These are phyloP conservation scores for Phylloporus arenicola DNA, from an alignment of 768 basidiomycete species.

Conservation along the genomic window DNA sequence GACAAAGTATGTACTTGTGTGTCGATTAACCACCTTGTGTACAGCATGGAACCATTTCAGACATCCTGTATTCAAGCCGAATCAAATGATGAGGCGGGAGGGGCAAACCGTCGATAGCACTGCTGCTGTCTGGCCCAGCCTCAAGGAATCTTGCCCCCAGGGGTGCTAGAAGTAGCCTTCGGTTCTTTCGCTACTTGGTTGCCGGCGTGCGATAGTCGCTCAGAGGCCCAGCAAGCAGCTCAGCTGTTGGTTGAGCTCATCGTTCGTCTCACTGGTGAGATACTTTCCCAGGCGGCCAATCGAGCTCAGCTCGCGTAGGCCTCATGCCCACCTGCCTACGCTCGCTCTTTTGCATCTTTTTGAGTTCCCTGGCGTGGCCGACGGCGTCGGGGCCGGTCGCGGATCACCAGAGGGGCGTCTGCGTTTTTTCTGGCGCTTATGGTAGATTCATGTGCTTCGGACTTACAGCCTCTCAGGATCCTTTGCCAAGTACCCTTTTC, in stretches of 20 bases:
- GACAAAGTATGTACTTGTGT: neutral
- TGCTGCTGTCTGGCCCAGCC: conserved; percentile 55
- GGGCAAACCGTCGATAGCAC: conserved; percentile 37
- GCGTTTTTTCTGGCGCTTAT: conserved; percentile 10
- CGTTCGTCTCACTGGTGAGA: too few species aligned
- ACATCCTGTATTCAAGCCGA: conserved; percentile 45
- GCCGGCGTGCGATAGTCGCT: too few species aligned
- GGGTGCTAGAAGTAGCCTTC: conserved; percentile 66
- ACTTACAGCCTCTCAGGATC: conserved; percentile 30
- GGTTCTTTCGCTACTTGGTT: too few species aligned
- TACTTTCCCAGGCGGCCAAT: too few species aligned
- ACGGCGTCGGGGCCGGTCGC: conserved; percentile 94
- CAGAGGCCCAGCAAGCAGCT: too few species aligned
- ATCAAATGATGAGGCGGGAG: neutral
- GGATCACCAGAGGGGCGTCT: conserved; percentile 35
- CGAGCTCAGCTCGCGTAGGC: too few species aligned
- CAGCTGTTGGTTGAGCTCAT: too few species aligned
- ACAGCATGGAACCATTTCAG: conserved; percentile 54
- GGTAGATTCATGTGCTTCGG: conserved; percentile 10
- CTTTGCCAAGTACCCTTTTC: conserved; percentile 51
- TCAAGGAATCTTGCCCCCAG: conserved; percentile 63
- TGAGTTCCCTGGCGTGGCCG: conserved; percentile 66
- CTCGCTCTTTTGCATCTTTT: too few species aligned
- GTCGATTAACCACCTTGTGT: conserved; percentile 13
- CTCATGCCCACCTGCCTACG: too few species aligned